Evolutionary conservation across 345 rosid genomes (phyloP).

Genomic region (Pugionium cornutum): DNA sequence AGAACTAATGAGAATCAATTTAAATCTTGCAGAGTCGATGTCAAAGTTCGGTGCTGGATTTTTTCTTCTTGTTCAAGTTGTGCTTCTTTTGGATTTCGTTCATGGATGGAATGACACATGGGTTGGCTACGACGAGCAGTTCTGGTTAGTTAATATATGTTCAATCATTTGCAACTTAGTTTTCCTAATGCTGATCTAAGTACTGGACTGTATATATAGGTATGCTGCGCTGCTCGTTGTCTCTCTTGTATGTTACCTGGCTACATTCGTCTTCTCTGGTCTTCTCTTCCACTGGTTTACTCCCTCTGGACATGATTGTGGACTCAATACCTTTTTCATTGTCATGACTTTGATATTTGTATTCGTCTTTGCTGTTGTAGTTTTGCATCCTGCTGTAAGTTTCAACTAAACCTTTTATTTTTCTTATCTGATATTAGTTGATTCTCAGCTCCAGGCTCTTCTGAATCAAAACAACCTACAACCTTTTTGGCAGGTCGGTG

Average conservation of each 20-base stretch:
- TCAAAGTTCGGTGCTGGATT: slow-evolving; percentile 97
- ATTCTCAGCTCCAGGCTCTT: slow-evolving; percentile 14
- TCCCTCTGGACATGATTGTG: slow-evolving; percentile 98
- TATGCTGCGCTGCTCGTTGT: slow-evolving; percentile 74
- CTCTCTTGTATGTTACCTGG: slow-evolving; percentile 83
- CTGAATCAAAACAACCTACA: neutral
- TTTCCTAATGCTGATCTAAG: slow-evolving; percentile 8
- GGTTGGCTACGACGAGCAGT: slow-evolving; percentile 95
- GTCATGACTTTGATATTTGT: slow-evolving; percentile 67
- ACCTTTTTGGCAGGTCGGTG: slow-evolving; percentile 62
- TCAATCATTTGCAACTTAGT: slow-evolving; percentile 7
- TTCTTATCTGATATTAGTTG: neutral
- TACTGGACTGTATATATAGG: slow-evolving; percentile 47
- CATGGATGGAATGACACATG: slow-evolving; percentile 99
- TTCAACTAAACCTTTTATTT: slow-evolving; percentile 1
- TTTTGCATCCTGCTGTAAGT: slow-evolving; percentile 93
- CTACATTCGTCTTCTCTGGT: slow-evolving; percentile 87
- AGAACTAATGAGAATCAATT: neutral
- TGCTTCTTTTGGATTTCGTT: slow-evolving; percentile 96
- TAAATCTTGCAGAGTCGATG: slow-evolving; percentile 57
- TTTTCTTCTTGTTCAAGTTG: slow-evolving; percentile 97
- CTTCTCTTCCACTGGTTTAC: slow-evolving; percentile 96
- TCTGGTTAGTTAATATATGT: slow-evolving; percentile 67
- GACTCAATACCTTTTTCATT: slow-evolving; percentile 86
- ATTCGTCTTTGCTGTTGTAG: slow-evolving; percentile 75